Percentiles rank a stretch among this genome's conserved stretches.
Conservation (phyloP, 139 green algal species). For the Pseudopediastrum boryanum region DNA sequence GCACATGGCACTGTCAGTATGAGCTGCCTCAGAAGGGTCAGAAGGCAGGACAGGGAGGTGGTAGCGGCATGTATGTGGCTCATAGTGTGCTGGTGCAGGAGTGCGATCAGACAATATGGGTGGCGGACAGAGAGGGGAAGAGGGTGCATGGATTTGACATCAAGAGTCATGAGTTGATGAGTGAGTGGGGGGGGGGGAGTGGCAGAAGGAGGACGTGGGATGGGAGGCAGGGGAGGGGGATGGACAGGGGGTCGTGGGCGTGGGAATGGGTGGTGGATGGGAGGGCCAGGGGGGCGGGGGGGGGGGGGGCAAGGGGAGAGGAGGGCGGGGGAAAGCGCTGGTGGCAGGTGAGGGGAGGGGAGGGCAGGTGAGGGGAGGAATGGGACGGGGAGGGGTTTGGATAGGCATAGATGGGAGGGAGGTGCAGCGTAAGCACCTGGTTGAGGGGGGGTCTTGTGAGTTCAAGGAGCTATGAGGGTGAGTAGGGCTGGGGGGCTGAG, state of each 20-base stretch:
- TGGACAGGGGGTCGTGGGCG: not conserved
- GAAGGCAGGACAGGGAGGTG: not conserved
- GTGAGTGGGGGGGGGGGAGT: constrained; percentile 5
- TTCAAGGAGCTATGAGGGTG: too few relatives aligned
- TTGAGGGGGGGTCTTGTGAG: too few relatives aligned
- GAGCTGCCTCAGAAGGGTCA: not conserved
- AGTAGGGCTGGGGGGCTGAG: too few relatives aligned
- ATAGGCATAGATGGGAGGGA: too few relatives aligned
- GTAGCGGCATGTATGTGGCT: constrained; percentile 37
- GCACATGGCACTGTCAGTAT: constrained; percentile 40
- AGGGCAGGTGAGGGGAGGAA: too few relatives aligned
- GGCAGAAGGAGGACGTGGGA: not conserved
- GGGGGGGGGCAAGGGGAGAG: too few relatives aligned
- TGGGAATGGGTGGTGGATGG: too few relatives aligned
- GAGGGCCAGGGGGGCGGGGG: too few relatives aligned
- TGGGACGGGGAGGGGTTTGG: too few relatives aligned
- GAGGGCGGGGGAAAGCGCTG: too few relatives aligned
- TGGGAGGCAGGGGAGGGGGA: not conserved
- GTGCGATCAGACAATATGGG: constrained; percentile 64
- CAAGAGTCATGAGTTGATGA: not conserved
- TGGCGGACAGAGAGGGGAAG: constrained; percentile 67
- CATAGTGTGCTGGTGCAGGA: constrained; percentile 82
- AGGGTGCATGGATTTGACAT: constrained; percentile 41
- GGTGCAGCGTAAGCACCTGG: too few relatives aligned
- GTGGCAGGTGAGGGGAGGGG: too few relatives aligned